Evolutionary conservation across 2,329 filamentous ascomycete species (phyloP).

Genomic region (Penicillium palitans): DNA sequence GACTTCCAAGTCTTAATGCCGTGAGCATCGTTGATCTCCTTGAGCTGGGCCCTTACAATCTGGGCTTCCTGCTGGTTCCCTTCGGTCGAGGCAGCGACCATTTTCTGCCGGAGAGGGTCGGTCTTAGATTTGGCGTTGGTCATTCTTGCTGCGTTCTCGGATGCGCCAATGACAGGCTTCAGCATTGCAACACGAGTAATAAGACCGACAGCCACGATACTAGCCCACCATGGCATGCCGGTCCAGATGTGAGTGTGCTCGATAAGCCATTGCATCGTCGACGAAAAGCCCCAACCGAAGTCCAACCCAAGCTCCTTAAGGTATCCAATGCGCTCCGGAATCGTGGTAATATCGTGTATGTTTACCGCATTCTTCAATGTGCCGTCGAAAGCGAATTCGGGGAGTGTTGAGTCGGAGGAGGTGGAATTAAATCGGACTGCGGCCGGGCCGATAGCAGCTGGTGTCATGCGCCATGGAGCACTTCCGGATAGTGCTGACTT

Average conservation of each 20-base stretch:
- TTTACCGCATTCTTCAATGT: slow-evolving; percentile 24
- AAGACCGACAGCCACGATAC: slow-evolving; percentile 67
- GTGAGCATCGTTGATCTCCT: slow-evolving; percentile 52
- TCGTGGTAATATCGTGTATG: slow-evolving; percentile 50
- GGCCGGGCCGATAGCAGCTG: slow-evolving; percentile 25
- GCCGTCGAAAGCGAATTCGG: slow-evolving; percentile 16
- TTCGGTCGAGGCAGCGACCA: slow-evolving; percentile 47
- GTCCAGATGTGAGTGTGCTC: slow-evolving; percentile 78
- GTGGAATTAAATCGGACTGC: slow-evolving; percentile 44
- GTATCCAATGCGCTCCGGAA: slow-evolving; percentile 78
- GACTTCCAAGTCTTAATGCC: slow-evolving; percentile 56
- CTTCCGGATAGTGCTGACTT: slow-evolving; percentile 24
- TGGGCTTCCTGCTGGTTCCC: slow-evolving; percentile 53
- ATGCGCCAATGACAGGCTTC: slow-evolving; percentile 62
- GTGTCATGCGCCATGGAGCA: slow-evolving; percentile 25
- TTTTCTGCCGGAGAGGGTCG: slow-evolving; percentile 57
- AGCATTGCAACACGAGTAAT: slow-evolving; percentile 65
- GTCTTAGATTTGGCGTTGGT: slow-evolving; percentile 60
- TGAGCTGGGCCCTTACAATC: slow-evolving; percentile 51
- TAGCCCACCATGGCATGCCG: slow-evolving; percentile 79
- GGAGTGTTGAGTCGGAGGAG: slow-evolving; percentile 23
- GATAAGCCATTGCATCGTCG: slow-evolving; percentile 70
- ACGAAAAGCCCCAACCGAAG: slow-evolving; percentile 78
- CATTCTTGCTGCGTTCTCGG: slow-evolving; percentile 64
- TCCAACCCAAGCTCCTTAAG: slow-evolving; percentile 80